These are phyloP conservation scores for Boletus semigastroideus DNA, from an alignment of 1,284 basidiomycete genomes.

Conservation along the genomic window DNA sequence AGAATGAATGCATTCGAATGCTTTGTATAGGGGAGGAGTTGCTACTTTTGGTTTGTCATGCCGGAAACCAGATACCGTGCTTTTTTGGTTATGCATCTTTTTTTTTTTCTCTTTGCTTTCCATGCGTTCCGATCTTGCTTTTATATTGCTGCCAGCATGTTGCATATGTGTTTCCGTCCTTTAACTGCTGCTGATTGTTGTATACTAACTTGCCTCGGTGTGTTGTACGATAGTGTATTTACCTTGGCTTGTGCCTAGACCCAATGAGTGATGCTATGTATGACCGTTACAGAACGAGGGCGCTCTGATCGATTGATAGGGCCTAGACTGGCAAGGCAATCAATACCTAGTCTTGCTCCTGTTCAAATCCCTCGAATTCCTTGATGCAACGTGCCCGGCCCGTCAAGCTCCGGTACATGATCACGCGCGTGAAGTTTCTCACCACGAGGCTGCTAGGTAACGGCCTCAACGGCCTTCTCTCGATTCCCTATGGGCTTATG, in stretches of 20 bases:
- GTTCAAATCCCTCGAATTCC: no score
- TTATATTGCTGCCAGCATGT: not conserved
- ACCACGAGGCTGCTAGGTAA: no score
- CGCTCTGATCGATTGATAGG: no score
- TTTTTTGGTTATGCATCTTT: conserved; percentile 6
- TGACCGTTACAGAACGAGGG: not conserved
- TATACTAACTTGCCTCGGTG: conserved; percentile 1
- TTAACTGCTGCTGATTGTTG: conserved; percentile 1
- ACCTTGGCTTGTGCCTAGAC: not conserved
- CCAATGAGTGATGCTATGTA: not conserved
- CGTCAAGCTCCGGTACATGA: no score
- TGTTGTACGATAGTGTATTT: conserved; percentile 8
- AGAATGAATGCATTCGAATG: conserved; percentile 1
- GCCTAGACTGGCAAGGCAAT: no score
- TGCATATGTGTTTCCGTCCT: conserved; percentile 3
- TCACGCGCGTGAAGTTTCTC: no score
- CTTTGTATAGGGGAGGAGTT: not conserved
- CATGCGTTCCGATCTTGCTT: not conserved
- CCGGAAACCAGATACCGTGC: conserved; percentile 3
- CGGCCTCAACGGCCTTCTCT: no score
- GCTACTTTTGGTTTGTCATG: not conserved
- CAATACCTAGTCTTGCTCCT: no score
- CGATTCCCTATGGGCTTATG: no score
- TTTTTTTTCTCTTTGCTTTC: conserved; percentile 9
- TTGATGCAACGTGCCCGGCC: no score